These are phyloP conservation scores for Chalaropsis ovoidea DNA, from an alignment of 2,329 filamentous ascomycete genomes.

Conservation along the genomic window DNA sequence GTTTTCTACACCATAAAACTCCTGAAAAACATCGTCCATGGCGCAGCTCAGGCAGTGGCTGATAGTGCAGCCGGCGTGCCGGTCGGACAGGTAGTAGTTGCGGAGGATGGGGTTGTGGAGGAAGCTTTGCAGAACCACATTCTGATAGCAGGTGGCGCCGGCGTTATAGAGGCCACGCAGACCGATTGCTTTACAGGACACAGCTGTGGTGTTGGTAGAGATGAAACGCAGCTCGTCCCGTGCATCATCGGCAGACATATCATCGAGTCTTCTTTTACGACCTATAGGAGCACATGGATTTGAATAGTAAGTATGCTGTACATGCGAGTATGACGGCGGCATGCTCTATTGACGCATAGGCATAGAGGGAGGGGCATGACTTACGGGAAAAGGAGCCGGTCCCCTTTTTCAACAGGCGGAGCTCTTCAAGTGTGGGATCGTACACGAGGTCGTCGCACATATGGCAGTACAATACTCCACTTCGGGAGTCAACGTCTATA, in stretches of 20 bases:
- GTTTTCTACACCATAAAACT: constrained; percentile 61
- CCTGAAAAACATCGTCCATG: constrained; percentile 64
- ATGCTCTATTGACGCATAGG: constrained; percentile 12
- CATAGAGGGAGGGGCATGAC: constrained; percentile 30
- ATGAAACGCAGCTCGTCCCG: constrained; percentile 70
- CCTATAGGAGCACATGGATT: constrained; percentile 32
- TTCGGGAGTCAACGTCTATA: constrained; percentile 65
- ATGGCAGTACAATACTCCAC: constrained; percentile 66
- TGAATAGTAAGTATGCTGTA: constrained; percentile 21
- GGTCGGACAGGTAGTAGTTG: constrained; percentile 85
- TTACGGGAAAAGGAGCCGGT: constrained; percentile 55
- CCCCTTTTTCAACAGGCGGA: constrained; percentile 59
- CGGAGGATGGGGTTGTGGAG: constrained; percentile 87
- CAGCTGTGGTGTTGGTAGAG: constrained; percentile 63
- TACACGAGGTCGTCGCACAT: constrained; percentile 76
- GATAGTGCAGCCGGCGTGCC: constrained; percentile 63
- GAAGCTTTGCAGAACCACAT: constrained; percentile 85
- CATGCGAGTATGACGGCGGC: background rate
- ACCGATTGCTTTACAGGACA: constrained; percentile 76
- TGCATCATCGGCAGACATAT: constrained; percentile 52
- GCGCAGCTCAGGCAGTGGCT: constrained; percentile 57
- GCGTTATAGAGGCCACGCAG: constrained; percentile 92
- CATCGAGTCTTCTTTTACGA: constrained; percentile 67
- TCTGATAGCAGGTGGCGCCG: constrained; percentile 97
- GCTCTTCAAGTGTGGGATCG: constrained; percentile 68